Percentiles rank a stretch among this genome's conserved stretches.
phyloP scores from a whole-genome alignment of 1,284 basidiomycete genomes.

The Tremellales sp. region DNA sequence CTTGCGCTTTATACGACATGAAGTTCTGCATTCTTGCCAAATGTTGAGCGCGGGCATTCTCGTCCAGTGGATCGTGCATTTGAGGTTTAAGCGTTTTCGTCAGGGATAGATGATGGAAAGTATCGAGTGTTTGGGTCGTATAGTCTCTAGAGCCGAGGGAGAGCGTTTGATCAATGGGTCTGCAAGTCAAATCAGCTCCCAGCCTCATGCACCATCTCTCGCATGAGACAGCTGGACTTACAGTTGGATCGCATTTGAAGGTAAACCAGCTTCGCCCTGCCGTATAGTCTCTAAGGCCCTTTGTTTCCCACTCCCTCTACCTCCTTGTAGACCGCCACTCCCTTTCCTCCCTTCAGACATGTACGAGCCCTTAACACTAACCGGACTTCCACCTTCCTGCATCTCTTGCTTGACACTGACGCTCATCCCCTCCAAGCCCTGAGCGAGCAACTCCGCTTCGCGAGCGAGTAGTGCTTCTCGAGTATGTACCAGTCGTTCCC shows the following conservation, averaged over 20 bases:
- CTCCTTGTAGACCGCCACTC: constrained; percentile 2
- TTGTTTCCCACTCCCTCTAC: constrained; percentile 27
- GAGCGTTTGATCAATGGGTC: constrained; percentile 32
- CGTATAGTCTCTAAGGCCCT: constrained; percentile 33
- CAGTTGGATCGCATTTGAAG: constrained; percentile 27
- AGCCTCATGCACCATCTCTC: not conserved
- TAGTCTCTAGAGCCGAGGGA: constrained; percentile 34
- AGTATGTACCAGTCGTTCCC: constrained; percentile 28
- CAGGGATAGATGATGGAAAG: not conserved
- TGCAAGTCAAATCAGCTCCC: constrained; percentile 5
- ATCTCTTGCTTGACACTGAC: constrained; percentile 3
- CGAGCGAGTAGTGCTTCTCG: constrained; percentile 29
- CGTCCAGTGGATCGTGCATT: constrained; percentile 17
- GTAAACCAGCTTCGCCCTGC: constrained; percentile 18
- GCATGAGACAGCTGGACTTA: constrained; percentile 17
- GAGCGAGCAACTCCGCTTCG: constrained; percentile 33
- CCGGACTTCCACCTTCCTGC: not conserved
- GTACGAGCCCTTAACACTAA: not conserved
- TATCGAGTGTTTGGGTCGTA: not conserved
- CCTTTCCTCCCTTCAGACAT: constrained; percentile 4
- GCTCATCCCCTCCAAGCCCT: constrained; percentile 5
- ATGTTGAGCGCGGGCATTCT: constrained; percentile 27
- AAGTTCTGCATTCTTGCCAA: constrained; percentile 26
- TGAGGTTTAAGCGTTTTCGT: not conserved
- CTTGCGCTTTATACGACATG: constrained; percentile 25